phyloP scores from a whole-genome alignment of 768 basidiomycete species.

The Lentinula guzmanii region DNA sequence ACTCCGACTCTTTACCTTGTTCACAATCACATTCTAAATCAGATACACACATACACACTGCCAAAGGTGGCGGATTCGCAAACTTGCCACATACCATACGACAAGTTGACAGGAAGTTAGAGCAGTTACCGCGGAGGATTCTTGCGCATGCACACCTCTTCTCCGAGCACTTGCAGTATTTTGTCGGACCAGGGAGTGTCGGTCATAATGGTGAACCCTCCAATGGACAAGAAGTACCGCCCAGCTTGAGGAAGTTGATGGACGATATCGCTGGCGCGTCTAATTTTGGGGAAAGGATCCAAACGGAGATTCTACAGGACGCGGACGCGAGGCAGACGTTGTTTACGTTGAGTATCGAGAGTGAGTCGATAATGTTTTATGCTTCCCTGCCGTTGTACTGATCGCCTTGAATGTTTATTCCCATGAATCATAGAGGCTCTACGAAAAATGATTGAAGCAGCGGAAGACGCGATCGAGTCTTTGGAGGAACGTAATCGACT shows the following conservation, averaged over 20 bases:
- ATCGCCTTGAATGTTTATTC: neutral
- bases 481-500: conserved; percentile 17
- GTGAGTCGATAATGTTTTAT: conserved; percentile 11
- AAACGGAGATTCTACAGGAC: conserved; percentile 27
- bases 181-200: conserved; percentile 18
- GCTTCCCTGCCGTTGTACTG: neutral
- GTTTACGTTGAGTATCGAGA: conserved; percentile 26
- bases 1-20: neutral
- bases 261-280: conserved; percentile 28
- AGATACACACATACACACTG: neutral
- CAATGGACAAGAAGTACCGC: conserved; percentile 16
- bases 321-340: conserved; percentile 25
- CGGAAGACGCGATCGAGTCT: conserved; percentile 17
- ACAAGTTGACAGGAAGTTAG: conserved; percentile 15
- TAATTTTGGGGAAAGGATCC: conserved; percentile 22
- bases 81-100: neutral
- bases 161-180: conserved; percentile 26
- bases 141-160: conserved; percentile 23
- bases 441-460: conserved; percentile 18
- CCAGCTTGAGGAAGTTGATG: conserved; percentile 23
- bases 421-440: conserved; percentile 13
- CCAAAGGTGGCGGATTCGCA: neutral
- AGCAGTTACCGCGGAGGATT: conserved; percentile 25
- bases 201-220: neutral
- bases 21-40: neutral